Evolutionary conservation across 1,284 basidiomycete species (phyloP).

Genomic region (Earliella scabrosa): DNA sequence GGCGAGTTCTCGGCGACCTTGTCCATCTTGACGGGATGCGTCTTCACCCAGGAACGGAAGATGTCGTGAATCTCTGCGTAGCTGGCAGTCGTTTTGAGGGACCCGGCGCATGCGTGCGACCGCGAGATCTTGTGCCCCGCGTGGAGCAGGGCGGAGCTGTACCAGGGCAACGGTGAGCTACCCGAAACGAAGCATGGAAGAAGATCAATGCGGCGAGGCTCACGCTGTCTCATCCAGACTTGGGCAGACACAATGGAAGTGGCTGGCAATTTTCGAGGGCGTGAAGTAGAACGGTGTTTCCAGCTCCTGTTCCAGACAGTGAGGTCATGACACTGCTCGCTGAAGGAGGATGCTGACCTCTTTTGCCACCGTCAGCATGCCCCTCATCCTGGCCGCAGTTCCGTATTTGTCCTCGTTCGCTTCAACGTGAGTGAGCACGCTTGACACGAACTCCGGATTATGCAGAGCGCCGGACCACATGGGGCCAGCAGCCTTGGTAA

Average conservation of each 20-base stretch:
- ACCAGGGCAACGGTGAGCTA: slow-evolving; percentile 8
- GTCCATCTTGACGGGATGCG: slow-evolving; percentile 83
- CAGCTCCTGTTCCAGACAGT: slow-evolving; percentile 63
- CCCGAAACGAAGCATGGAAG: background rate
- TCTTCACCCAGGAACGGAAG: slow-evolving; percentile 82
- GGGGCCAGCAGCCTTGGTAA: slow-evolving; percentile 79
- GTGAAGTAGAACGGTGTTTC: slow-evolving; percentile 91
- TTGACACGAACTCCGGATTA: slow-evolving; percentile 72
- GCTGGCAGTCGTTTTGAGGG: slow-evolving; percentile 88
- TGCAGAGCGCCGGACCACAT: slow-evolving; percentile 97
- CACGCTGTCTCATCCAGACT: slow-evolving; percentile 77
- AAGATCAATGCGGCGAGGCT: slow-evolving; percentile 35
- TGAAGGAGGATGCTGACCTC: slow-evolving; percentile 57
- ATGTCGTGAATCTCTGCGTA: slow-evolving; percentile 81
- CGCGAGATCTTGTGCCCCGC: slow-evolving; percentile 86
- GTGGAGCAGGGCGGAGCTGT: slow-evolving; percentile 89
- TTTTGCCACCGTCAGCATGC: slow-evolving; percentile 91
- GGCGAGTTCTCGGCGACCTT: slow-evolving; percentile 78
- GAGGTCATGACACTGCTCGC: too few relatives aligned
- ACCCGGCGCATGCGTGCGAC: slow-evolving; percentile 89
- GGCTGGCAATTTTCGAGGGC: slow-evolving; percentile 79
- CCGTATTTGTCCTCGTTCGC: slow-evolving; percentile 67
- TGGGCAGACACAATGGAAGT: slow-evolving; percentile 85
- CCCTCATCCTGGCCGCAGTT: slow-evolving; percentile 87
- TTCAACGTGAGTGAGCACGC: slow-evolving; percentile 80